Evolutionary conservation across 2,329 filamentous ascomycete genomes (phyloP).

Genomic region (Penicillium sumatraense): DNA sequence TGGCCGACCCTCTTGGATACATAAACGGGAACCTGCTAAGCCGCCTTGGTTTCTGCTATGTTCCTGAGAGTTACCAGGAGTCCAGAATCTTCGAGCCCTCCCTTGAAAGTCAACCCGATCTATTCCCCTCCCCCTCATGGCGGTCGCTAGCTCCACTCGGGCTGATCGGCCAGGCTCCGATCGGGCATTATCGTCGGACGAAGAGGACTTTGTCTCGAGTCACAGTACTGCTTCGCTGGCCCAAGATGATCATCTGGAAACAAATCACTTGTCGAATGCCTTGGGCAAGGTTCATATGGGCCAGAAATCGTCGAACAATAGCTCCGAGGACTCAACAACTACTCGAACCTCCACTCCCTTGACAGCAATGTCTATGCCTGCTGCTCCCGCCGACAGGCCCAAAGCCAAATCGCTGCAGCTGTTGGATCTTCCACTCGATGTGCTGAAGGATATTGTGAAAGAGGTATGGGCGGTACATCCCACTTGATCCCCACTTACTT

Average conservation of each 20-base stretch:
- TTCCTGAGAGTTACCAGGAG: neutral
- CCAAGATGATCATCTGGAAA: slow-evolving; percentile 6
- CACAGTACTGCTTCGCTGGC: slow-evolving; percentile 29
- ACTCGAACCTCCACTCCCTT: slow-evolving; percentile 12
- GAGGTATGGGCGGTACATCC: slow-evolving; percentile 57
- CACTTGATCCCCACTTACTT: neutral
- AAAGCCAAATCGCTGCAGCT: slow-evolving; percentile 63
- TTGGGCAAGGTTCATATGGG: slow-evolving; percentile 17
- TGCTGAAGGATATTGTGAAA: slow-evolving; percentile 77
- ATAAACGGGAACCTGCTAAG: neutral
- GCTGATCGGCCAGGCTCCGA: slow-evolving; percentile 30
- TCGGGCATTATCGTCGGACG: slow-evolving; percentile 31
- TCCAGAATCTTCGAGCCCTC: neutral
- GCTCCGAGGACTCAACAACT: slow-evolving; percentile 10
- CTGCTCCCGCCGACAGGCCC: neutral
- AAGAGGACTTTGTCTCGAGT: slow-evolving; percentile 34
- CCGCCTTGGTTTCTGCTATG: neutral
- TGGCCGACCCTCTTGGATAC: neutral
- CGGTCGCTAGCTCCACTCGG: slow-evolving; percentile 28
- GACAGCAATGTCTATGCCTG: slow-evolving; percentile 7
- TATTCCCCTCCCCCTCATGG: slow-evolving; percentile 27
- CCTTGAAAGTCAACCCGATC: neutral
- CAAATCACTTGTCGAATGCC: slow-evolving; percentile 10
- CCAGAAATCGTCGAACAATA: slow-evolving; percentile 11
- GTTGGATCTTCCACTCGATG: slow-evolving; percentile 76